Conservation (phyloP, 2,329 filamentous ascomycete genomes). For the Monosporascus sp. region DNA sequence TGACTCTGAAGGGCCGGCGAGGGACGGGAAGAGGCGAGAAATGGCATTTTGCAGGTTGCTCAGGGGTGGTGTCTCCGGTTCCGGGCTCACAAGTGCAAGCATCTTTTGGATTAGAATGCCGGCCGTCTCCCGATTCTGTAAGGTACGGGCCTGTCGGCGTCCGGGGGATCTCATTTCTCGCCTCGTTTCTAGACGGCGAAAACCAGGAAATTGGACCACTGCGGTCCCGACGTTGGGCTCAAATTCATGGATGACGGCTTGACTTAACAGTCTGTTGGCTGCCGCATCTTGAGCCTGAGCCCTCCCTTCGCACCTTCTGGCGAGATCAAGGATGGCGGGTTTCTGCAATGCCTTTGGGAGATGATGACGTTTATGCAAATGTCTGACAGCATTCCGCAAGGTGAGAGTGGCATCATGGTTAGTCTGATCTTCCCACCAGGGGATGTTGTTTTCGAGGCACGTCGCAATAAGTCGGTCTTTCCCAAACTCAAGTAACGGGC, state of each 20-base stretch:
- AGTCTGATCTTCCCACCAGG: constrained; percentile 81
- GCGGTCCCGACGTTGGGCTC: constrained; percentile 44
- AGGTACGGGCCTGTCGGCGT: constrained; percentile 22
- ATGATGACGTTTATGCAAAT: constrained; percentile 51
- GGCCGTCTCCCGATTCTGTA: constrained; percentile 38
- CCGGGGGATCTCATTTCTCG: constrained; percentile 12
- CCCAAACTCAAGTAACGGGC: constrained; percentile 64
- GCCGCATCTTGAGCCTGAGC: constrained; percentile 41
- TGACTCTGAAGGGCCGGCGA: constrained; percentile 23
- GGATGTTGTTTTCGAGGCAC: constrained; percentile 60
- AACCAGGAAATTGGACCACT: constrained; percentile 38
- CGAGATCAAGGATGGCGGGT: constrained; percentile 56
- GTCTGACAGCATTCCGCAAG: constrained; percentile 71
- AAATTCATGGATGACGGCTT: constrained; percentile 41
- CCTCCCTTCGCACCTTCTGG: constrained; percentile 44
- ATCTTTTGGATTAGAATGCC: constrained; percentile 42
- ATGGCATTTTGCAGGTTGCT: constrained; percentile 40
- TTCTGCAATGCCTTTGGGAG: constrained; percentile 69
- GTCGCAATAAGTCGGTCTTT: constrained; percentile 72
- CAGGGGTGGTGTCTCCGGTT: constrained; percentile 36
- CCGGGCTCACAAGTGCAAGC: constrained; percentile 46
- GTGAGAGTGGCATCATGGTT: constrained; percentile 76
- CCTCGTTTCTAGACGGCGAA: constrained; percentile 17
- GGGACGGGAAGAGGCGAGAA: constrained; percentile 42
- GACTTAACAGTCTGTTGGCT: constrained; percentile 49